Percentiles rank a stretch among this genome's conserved stretches.
Conservation (phyloP, 176 grass and related monocot species). For the Musa itinerans region DNA sequence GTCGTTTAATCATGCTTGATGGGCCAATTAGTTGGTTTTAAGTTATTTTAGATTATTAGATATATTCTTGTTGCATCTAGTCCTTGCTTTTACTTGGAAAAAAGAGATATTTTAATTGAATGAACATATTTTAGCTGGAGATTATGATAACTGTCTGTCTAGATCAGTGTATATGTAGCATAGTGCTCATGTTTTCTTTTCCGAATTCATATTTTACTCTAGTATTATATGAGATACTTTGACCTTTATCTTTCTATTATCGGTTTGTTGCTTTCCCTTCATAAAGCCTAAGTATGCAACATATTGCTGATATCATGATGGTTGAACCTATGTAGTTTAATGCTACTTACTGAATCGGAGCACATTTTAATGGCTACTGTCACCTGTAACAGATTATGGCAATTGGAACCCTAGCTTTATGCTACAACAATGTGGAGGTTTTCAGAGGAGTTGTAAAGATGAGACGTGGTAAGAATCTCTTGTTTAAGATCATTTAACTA, state of each 20-base stretch:
- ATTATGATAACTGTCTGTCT: not conserved
- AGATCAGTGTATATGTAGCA: not conserved
- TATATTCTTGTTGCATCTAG: not conserved
- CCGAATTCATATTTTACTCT: not conserved
- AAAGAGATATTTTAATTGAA: not conserved
- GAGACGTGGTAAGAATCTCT: slow-evolving; percentile 74
- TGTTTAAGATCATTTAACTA: not conserved
- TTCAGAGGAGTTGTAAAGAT: slow-evolving; percentile 92
- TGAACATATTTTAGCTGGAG: not conserved
- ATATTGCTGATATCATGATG: slow-evolving; percentile 4
- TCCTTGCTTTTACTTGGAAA: not conserved
- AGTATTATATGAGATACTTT: not conserved
- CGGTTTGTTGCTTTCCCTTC: not conserved
- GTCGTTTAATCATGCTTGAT: not conserved
- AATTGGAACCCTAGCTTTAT: slow-evolving; percentile 81
- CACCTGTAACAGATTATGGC: slow-evolving; percentile 77
- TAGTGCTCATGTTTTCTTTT: not conserved
- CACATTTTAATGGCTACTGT: not conserved
- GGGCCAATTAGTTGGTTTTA: not conserved
- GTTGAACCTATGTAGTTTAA: not conserved
- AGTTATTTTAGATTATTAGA: no score
- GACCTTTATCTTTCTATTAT: slow-evolving; percentile 1
- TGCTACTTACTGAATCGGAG: not conserved
- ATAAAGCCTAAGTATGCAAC: not conserved
- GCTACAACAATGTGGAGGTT: slow-evolving; percentile 88